Conservation (phyloP, 2,329 filamentous ascomycete genomes). For the Phoma sp. region DNA sequence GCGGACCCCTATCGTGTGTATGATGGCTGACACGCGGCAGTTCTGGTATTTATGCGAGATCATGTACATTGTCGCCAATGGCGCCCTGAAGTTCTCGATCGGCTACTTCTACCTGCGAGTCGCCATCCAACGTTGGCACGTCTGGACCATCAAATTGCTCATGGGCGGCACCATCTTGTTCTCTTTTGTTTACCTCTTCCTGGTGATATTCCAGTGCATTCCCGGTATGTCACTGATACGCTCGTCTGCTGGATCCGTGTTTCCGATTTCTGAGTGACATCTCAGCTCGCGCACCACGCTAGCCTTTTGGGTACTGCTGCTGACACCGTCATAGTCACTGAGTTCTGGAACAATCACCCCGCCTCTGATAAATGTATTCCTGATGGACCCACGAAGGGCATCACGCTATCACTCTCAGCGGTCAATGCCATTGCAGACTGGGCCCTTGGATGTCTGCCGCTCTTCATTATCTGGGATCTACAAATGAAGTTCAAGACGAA, state of each 20-base stretch:
- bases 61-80: slow-evolving; percentile 58
- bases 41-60: slow-evolving; percentile 64
- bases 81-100: slow-evolving; percentile 59
- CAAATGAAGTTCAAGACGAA: slow-evolving; percentile 62
- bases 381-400: slow-evolving; percentile 55
- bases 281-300: neutral
- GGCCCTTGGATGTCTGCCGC: slow-evolving; percentile 43
- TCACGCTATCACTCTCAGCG: slow-evolving; percentile 52
- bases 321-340: slow-evolving; percentile 37
- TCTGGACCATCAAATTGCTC: slow-evolving; percentile 54
- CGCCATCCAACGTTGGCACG: slow-evolving; percentile 54
- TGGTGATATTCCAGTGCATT: slow-evolving; percentile 60
- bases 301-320: neutral
- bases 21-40: slow-evolving; percentile 22
- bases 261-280: neutral
- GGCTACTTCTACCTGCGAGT: slow-evolving; percentile 61
- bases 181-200: slow-evolving; percentile 57
- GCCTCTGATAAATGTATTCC: slow-evolving; percentile 51
- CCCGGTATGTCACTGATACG: slow-evolving; percentile 39
- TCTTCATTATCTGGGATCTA: slow-evolving; percentile 61
- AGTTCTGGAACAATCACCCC: slow-evolving; percentile 57
- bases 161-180: slow-evolving; percentile 55
- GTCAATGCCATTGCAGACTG: slow-evolving; percentile 43
- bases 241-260: neutral
- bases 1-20: neutral